phyloP scores from a whole-genome alignment of 345 rosid species.

The Salix koriyanagi region DNA sequence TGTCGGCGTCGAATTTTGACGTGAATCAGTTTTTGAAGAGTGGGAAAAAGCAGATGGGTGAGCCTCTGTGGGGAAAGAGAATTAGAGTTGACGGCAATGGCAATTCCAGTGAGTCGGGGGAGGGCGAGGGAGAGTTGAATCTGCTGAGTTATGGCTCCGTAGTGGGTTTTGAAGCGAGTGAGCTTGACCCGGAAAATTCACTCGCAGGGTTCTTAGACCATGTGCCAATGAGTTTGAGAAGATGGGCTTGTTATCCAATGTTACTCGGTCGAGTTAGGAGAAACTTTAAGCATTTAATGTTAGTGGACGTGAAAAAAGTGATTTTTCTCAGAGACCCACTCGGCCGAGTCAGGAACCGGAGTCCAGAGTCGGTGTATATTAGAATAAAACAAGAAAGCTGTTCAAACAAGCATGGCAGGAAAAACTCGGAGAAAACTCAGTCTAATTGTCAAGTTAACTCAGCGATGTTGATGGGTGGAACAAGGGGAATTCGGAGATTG shows the following conservation, averaged over 20 bases:
- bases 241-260: constrained; percentile 96
- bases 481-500: constrained; percentile 51
- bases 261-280: constrained; percentile 74
- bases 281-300: constrained; percentile 67
- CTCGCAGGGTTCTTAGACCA: constrained; percentile 71
- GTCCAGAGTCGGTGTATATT: constrained; percentile 62
- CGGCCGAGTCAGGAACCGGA: constrained; percentile 47
- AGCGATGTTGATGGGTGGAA: constrained; percentile 54
- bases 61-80: constrained; percentile 84
- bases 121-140: constrained; percentile 24
- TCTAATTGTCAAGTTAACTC: constrained; percentile 35
- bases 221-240: constrained; percentile 58
- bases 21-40: constrained; percentile 31
- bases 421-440: constrained; percentile 37
- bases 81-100: constrained; percentile 19
- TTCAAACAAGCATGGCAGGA: constrained; percentile 27
- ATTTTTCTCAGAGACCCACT: constrained; percentile 71
- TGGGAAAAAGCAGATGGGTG: constrained; percentile 39
- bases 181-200: constrained; percentile 88
- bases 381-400: constrained; percentile 19
- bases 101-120: constrained; percentile 24
- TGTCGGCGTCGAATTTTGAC: constrained; percentile 36
- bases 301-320: constrained; percentile 50
- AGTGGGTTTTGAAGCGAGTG: constrained; percentile 67
- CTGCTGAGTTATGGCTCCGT: constrained; percentile 75